Conservation (phyloP, 1,139 yeast species). For the Meyerozyma smithsonii region DNA sequence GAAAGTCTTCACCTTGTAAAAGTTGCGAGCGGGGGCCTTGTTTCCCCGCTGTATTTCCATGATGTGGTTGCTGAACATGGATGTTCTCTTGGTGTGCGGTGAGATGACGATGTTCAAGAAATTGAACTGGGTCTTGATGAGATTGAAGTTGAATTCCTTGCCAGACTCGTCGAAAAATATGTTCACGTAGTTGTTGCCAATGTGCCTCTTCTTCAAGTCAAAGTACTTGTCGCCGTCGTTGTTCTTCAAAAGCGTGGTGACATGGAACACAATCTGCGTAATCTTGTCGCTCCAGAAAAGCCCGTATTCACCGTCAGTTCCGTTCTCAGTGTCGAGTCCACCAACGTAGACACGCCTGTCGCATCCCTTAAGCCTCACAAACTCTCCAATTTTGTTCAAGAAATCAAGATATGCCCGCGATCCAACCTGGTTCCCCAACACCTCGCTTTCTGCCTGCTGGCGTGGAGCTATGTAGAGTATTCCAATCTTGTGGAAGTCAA, state of each 20-base stretch:
- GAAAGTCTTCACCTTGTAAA: conserved; percentile 56
- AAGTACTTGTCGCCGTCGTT: conserved; percentile 37
- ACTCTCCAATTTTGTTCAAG: conserved; percentile 51
- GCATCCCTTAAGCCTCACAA: conserved; percentile 53
- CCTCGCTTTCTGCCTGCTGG: conserved; percentile 60
- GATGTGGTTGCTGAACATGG: neutral
- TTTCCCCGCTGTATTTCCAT: neutral
- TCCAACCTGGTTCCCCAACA: conserved; percentile 62
- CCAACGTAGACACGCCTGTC: conserved; percentile 59
- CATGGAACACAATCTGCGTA: conserved; percentile 70
- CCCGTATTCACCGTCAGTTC: conserved; percentile 73
- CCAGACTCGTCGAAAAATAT: conserved; percentile 74
- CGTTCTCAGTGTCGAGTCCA: conserved; percentile 68
- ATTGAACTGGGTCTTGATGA: conserved; percentile 75
- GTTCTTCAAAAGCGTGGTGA: conserved; percentile 67
- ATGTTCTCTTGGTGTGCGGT: conserved; percentile 44
- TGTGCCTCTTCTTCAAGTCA: conserved; percentile 71
- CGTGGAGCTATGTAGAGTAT: conserved; percentile 67
- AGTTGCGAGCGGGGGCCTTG: conserved; percentile 15
- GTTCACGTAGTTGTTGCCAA: conserved; percentile 81
- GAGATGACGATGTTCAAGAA: conserved; percentile 75
- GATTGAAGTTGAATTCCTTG: conserved; percentile 61
- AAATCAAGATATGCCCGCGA: conserved; percentile 60
- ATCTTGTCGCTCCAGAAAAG: conserved; percentile 70
- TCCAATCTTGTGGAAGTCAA: conserved; percentile 77